Evolutionary conservation across 2,329 filamentous ascomycete species (phyloP).

Genomic region (Nemania sp.): DNA sequence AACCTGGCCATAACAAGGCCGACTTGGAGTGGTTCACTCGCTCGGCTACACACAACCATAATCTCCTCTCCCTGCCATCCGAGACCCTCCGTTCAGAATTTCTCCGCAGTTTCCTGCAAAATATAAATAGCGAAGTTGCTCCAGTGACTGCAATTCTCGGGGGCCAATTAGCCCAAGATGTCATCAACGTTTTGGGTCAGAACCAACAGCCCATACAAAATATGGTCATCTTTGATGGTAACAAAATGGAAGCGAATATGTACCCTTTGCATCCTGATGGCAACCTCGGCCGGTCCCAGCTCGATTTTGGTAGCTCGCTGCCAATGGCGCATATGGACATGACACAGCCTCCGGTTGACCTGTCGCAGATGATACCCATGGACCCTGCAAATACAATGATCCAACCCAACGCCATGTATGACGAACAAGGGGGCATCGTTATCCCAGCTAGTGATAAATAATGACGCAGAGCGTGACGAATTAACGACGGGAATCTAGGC

Average conservation of each 20-base stretch:
- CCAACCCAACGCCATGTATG: background rate
- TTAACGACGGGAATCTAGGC: background rate
- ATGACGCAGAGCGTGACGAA: background rate
- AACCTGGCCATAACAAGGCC: slow-evolving; percentile 58
- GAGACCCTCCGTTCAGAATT: slow-evolving; percentile 72
- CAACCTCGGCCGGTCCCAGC: slow-evolving; percentile 52
- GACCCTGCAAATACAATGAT: slow-evolving; percentile 14
- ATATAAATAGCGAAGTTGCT: slow-evolving; percentile 79
- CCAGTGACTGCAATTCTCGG: slow-evolving; percentile 89
- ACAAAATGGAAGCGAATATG: slow-evolving; percentile 74
- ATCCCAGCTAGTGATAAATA: background rate
- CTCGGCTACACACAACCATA: slow-evolving; percentile 76
- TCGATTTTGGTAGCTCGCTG: slow-evolving; percentile 38
- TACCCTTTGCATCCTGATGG: slow-evolving; percentile 79
- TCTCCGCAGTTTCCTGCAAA: slow-evolving; percentile 82
- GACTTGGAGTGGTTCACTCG: slow-evolving; percentile 78
- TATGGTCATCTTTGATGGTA: slow-evolving; percentile 87
- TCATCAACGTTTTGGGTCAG: slow-evolving; percentile 91
- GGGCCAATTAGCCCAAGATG: slow-evolving; percentile 89
- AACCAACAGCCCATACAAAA: slow-evolving; percentile 96
- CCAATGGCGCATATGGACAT: slow-evolving; percentile 24
- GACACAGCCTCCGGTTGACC: slow-evolving; percentile 12
- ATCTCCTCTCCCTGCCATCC: slow-evolving; percentile 69
- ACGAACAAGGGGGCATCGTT: background rate
- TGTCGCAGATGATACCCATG: slow-evolving; percentile 31